These are phyloP conservation scores for Blastobotrys parvus DNA, from an alignment of 805 yeast genomes.

Conservation along the genomic window DNA sequence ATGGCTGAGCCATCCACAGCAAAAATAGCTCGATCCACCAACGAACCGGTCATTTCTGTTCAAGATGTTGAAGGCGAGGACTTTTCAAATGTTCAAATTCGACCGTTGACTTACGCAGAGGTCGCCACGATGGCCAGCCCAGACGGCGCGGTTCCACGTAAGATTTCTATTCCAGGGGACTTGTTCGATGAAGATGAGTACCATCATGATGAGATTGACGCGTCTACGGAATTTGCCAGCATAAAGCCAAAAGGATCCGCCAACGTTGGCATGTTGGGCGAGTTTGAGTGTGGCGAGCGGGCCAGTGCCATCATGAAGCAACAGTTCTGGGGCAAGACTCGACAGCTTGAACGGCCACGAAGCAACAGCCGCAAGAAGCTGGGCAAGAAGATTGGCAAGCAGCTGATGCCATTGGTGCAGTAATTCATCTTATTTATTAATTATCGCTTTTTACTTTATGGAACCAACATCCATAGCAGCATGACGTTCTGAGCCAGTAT, in stretches of 20 bases:
- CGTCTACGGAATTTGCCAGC: too few relatives aligned
- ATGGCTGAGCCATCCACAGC: background rate
- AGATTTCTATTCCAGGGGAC: too few relatives aligned
- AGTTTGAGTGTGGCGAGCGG: background rate
- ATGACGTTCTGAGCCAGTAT: too few relatives aligned
- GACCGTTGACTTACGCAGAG: constrained; percentile 47
- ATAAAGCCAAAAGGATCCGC: too few relatives aligned
- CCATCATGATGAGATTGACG: too few relatives aligned
- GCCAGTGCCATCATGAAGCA: background rate
- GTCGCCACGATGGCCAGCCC: constrained; percentile 30
- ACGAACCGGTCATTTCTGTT: constrained; percentile 7
- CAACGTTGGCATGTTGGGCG: background rate
- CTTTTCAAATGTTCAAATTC: constrained; percentile 38
- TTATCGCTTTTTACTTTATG: too few relatives aligned
- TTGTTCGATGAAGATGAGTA: too few relatives aligned
- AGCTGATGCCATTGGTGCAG: background rate
- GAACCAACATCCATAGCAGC: too few relatives aligned
- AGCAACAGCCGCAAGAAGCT: background rate
- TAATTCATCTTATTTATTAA: too few relatives aligned
- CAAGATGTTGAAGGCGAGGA: constrained; percentile 29
- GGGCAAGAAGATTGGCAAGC: background rate
- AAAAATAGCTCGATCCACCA: background rate
- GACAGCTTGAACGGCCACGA: background rate
- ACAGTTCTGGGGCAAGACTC: background rate
- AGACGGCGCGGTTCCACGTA: background rate